Evolutionary conservation across 2,329 filamentous ascomycete genomes (phyloP).

Genomic region (Fusarium sp.): DNA sequence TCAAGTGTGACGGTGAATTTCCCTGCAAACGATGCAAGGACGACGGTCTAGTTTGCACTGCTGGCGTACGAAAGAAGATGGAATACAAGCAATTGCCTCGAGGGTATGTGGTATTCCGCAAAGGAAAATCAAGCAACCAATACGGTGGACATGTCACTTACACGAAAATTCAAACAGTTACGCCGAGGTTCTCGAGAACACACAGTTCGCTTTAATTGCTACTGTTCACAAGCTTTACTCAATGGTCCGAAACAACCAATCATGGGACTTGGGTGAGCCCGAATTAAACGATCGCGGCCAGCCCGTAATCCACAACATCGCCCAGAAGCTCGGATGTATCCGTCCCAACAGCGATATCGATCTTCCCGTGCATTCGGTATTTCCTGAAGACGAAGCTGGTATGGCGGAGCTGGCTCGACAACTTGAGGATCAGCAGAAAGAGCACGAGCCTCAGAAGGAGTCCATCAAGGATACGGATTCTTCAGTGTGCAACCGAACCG

Average conservation of each 20-base stretch:
- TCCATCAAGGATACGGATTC: slow-evolving; percentile 42
- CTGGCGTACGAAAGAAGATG: slow-evolving; percentile 73
- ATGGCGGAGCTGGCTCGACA: slow-evolving; percentile 67
- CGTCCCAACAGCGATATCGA: slow-evolving; percentile 70
- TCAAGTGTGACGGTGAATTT: slow-evolving; percentile 72
- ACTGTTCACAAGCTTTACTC: slow-evolving; percentile 74
- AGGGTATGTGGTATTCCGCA: slow-evolving; percentile 58
- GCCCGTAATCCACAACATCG: slow-evolving; percentile 73
- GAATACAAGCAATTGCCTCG: slow-evolving; percentile 73
- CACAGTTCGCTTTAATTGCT: slow-evolving; percentile 71
- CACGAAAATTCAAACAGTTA: slow-evolving; percentile 59
- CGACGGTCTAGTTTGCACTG: slow-evolving; percentile 71
- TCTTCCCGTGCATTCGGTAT: slow-evolving; percentile 66
- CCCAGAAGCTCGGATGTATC: slow-evolving; percentile 72
- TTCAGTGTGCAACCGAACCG: slow-evolving; percentile 48
- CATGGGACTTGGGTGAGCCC: slow-evolving; percentile 72
- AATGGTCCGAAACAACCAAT: slow-evolving; percentile 68
- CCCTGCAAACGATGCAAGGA: slow-evolving; percentile 75
- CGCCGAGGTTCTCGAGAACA: slow-evolving; percentile 73
- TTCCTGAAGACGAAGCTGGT: slow-evolving; percentile 70
- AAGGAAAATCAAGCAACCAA: not conserved
- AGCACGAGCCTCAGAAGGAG: slow-evolving; percentile 51
- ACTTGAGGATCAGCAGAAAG: slow-evolving; percentile 60
- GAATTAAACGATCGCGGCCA: slow-evolving; percentile 71
- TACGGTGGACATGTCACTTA: slow-evolving; percentile 25